A percentile compares a stretch with the other conserved stretches of the same genome.
Evolutionary conservation across 1,284 basidiomycete species (phyloP).

Genomic region (Polyporus tsugae): DNA sequence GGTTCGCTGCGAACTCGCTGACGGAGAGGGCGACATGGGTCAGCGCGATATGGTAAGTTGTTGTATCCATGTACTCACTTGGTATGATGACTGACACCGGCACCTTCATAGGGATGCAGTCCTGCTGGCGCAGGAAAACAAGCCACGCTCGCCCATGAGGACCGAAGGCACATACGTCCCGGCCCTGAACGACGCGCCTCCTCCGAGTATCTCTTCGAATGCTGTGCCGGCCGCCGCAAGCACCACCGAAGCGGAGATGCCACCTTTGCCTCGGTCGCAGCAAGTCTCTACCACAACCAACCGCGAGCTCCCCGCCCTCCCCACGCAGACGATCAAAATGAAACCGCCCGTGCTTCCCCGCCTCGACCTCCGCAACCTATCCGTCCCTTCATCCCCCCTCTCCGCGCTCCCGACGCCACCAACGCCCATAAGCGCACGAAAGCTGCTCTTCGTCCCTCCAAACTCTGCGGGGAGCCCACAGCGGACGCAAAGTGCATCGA

Average conservation of each 20-base stretch:
- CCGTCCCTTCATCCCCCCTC: constrained; percentile 24
- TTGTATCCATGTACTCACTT: neutral
- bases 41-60: constrained; percentile 71
- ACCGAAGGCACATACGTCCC: constrained; percentile 17
- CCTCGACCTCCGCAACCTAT: constrained; percentile 34
- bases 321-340: constrained; percentile 20
- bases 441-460: constrained; percentile 21
- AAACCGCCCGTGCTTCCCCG: constrained; percentile 22
- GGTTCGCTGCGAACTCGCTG: constrained; percentile 67
- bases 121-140: constrained; percentile 49
- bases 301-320: constrained; percentile 45
- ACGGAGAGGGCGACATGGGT: constrained; percentile 75
- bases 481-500: constrained; percentile 56
- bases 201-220: too few species aligned
- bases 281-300: constrained; percentile 24
- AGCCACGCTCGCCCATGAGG: constrained; percentile 25
- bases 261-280: neutral
- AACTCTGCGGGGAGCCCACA: constrained; percentile 30
- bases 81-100: constrained; percentile 2
- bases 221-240: neutral
- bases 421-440: constrained; percentile 25
- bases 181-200: neutral
- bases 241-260: neutral
- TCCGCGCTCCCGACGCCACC: constrained; percentile 34
- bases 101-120: constrained; percentile 63